phyloP scores from a whole-genome alignment of 2,329 filamentous ascomycete species.

The Monilinia vaccinii-corymbosi region DNA sequence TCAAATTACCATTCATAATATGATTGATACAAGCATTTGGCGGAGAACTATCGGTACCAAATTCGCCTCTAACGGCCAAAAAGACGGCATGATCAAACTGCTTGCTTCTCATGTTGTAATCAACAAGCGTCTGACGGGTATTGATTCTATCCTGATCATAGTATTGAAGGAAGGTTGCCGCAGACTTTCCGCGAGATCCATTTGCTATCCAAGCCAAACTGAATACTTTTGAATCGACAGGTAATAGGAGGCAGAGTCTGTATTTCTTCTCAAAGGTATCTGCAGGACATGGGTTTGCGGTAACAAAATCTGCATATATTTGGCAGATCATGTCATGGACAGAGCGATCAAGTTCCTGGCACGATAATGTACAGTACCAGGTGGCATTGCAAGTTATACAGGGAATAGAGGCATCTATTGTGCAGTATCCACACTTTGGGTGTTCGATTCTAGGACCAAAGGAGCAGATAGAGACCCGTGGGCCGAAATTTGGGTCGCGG shows the following conservation, averaged over 20 bases:
- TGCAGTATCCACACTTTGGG: neutral
- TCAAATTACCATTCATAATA: neutral
- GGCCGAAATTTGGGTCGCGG: neutral
- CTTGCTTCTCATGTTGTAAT: neutral
- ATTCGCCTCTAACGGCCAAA: neutral
- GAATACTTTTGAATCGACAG: neutral
- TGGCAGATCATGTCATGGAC: neutral
- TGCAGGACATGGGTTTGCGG: neutral
- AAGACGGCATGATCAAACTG: neutral
- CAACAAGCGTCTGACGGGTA: neutral
- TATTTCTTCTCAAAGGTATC: neutral
- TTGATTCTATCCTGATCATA: neutral
- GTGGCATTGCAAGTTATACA: neutral
- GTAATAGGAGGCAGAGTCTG: neutral
- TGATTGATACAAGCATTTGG: neutral
- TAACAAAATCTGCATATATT: neutral
- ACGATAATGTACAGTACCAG: neutral
- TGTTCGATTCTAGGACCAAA: neutral
- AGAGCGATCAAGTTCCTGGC: neutral
- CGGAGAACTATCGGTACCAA: neutral
- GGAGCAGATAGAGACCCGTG: neutral
- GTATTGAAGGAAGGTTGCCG: neutral
- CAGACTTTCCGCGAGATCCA: neutral
- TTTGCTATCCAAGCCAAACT: neutral
- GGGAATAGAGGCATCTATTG: neutral